phyloP scores from a whole-genome alignment of 2,329 filamentous ascomycete genomes.

The Alternaria sp. region DNA sequence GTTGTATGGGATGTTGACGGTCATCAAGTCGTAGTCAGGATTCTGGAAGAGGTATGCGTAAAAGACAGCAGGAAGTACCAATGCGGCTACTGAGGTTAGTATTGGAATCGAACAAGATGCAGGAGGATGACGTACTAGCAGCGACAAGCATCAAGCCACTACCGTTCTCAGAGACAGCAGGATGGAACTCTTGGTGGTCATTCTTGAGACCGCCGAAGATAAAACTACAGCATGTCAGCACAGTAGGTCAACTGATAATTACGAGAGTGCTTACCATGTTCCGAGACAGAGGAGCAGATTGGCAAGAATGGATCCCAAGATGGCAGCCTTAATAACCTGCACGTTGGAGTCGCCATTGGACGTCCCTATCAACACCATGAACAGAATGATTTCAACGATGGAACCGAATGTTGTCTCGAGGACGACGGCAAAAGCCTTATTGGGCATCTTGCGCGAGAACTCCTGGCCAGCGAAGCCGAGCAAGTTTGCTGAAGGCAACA shows the following conservation, averaged over 20 bases:
- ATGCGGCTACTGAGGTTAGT: constrained; percentile 50
- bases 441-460: constrained; percentile 74
- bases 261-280: constrained; percentile 58
- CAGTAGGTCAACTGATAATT: not conserved
- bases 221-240: constrained; percentile 57
- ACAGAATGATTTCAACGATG: constrained; percentile 82
- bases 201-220: constrained; percentile 75
- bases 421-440: constrained; percentile 72
- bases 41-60: constrained; percentile 54
- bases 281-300: constrained; percentile 84
- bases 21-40: constrained; percentile 35
- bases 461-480: constrained; percentile 78
- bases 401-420: constrained; percentile 70
- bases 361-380: constrained; percentile 75
- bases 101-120: constrained; percentile 16
- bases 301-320: constrained; percentile 82
- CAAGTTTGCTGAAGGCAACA: constrained; percentile 78
- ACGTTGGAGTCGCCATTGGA: constrained; percentile 53
- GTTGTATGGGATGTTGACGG: constrained; percentile 61
- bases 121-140: constrained; percentile 60
- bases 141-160: constrained; percentile 79
- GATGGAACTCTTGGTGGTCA: constrained; percentile 75
- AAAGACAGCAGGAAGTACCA: constrained; percentile 62
- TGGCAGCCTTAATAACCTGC: constrained; percentile 82
- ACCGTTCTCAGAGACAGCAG: constrained; percentile 80